Conservation (phyloP, 148 eudicot genomes). For the Rhododendron ferrugineum region DNA sequence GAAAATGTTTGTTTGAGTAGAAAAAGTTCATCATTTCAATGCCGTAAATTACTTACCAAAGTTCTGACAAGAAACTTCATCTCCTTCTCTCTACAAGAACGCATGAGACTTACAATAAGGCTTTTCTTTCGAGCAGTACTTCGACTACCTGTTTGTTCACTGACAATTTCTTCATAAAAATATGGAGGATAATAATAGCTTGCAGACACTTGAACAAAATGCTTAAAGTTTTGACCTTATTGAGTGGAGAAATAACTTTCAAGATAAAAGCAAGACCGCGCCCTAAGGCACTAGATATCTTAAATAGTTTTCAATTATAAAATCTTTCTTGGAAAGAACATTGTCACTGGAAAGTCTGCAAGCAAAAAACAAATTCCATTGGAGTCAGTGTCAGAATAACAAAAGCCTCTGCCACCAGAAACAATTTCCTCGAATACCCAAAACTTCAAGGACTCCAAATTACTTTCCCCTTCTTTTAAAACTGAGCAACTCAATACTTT, state of each 20-base stretch:
- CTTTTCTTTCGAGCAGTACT: constrained; percentile 76
- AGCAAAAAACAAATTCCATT: not conserved
- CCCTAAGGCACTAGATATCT: not conserved
- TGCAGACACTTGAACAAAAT: constrained; percentile 1
- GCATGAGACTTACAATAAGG: constrained; percentile 76
- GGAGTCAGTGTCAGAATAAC: not conserved
- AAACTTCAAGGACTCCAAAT: not conserved
- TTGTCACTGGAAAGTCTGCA: not conserved
- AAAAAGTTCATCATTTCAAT: not conserved
- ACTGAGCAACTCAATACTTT: not conserved
- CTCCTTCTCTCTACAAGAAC: constrained; percentile 93
- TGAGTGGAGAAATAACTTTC: not conserved
- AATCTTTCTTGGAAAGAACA: not conserved
- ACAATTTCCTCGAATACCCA: not conserved
- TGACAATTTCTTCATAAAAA: constrained; percentile 39
- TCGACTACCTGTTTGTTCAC: constrained; percentile 87
- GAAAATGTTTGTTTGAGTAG: not conserved
- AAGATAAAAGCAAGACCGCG: not conserved
- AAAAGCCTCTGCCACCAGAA: not conserved
- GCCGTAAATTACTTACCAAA: constrained; percentile 47
- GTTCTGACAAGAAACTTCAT: constrained; percentile 94
- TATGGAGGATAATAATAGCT: not conserved
- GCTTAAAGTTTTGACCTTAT: not conserved
- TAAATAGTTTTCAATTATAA: not conserved
- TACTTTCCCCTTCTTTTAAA: not conserved